phyloP scores from a whole-genome alignment of 2,329 filamentous ascomycete genomes.

The Aspergillus unguis region DNA sequence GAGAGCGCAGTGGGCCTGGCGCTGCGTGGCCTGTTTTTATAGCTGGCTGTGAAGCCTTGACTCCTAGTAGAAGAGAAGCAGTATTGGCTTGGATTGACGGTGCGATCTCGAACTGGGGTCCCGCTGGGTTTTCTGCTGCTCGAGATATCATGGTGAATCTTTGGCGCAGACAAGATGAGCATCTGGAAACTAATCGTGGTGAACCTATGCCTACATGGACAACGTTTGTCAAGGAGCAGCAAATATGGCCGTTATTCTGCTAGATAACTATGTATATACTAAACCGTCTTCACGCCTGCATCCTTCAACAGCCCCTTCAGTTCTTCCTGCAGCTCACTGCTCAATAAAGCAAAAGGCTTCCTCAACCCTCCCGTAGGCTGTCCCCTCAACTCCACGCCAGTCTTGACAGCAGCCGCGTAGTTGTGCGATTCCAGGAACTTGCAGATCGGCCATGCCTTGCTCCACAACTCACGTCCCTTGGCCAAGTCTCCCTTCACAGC shows the following conservation, averaged over 20 bases:
- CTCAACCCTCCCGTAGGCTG: conserved; percentile 48
- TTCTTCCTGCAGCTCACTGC: conserved; percentile 32
- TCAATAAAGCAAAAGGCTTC: conserved; percentile 48
- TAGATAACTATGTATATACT: conserved; percentile 10
- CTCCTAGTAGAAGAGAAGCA: conserved; percentile 18
- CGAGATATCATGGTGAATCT: conserved; percentile 28
- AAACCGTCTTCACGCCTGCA: conserved; percentile 39
- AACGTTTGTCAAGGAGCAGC: conserved; percentile 22
- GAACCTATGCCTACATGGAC: conserved; percentile 29
- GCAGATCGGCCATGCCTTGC: conserved; percentile 50
- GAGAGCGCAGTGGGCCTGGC: conserved; percentile 20
- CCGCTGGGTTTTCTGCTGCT: conserved; percentile 23
- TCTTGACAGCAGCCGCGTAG: conserved; percentile 50
- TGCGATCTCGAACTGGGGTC: conserved; percentile 23
- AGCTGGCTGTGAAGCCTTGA: conserved; percentile 40
- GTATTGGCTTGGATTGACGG: conserved; percentile 25
- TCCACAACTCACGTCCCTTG: conserved; percentile 48
- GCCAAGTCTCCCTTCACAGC: conserved; percentile 43
- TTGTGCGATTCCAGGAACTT: conserved; percentile 51
- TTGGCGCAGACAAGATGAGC: conserved; percentile 29
- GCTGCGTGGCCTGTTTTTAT: conserved; percentile 42
- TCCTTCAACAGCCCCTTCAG: conserved; percentile 37
- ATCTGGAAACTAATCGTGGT: conserved; percentile 19
- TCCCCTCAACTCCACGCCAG: conserved; percentile 48
- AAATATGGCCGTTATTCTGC: conserved; percentile 30